These are phyloP conservation scores for Penicillium sp. DNA, from an alignment of 2,329 filamentous ascomycete genomes.

Conservation along the genomic window DNA sequence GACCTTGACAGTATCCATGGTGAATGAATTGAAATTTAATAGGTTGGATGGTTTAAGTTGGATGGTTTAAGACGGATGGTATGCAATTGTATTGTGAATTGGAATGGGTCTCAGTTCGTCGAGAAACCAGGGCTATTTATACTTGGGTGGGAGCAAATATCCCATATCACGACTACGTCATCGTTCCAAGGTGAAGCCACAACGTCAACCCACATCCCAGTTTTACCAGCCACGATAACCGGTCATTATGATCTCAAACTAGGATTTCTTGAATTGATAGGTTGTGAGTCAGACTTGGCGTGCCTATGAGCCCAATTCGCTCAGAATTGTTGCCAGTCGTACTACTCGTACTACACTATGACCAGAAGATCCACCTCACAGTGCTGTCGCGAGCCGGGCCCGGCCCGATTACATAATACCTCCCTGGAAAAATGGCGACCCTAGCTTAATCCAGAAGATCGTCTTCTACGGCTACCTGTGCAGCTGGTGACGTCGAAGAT, in stretches of 20 bases:
- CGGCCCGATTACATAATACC: no score
- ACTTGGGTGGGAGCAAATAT: not conserved
- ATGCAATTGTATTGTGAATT: not conserved
- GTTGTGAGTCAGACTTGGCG: no score
- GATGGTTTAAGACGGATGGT: not conserved
- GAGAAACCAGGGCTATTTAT: not conserved
- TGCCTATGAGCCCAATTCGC: no score
- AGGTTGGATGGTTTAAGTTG: not conserved
- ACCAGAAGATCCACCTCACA: no score
- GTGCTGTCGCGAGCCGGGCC: no score
- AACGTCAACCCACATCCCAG: not conserved
- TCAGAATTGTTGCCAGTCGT: no score
- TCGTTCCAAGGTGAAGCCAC: not conserved
- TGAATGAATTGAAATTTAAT: not conserved
- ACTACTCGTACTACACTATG: no score
- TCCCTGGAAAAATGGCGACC: no score
- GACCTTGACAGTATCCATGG: not conserved
- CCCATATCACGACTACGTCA: not conserved
- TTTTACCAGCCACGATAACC: not conserved
- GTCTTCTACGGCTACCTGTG: no score
- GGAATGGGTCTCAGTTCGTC: not conserved
- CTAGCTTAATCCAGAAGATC: no score
- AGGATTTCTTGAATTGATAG: not conserved
- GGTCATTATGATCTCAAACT: not conserved
- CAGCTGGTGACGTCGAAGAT: no score